phyloP scores from a whole-genome alignment of 106 monocot species.

The Phalaenopsis equestris region DNA sequence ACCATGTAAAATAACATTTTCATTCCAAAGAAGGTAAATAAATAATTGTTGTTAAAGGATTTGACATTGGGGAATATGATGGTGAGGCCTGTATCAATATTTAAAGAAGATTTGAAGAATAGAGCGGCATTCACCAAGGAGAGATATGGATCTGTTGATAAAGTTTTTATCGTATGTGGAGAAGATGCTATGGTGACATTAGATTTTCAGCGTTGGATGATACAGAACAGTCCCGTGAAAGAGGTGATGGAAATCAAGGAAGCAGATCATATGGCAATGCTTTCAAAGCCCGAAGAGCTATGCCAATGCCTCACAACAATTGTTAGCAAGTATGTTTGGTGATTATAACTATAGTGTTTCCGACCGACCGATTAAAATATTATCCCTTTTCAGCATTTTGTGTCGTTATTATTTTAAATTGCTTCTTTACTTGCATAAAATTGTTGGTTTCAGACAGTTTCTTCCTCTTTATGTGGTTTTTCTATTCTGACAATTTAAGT shows the following conservation, averaged over 20 bases:
- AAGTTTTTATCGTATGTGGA: conserved; percentile 27
- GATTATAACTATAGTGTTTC: too few species aligned
- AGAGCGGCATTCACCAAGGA: neutral
- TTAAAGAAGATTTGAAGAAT: neutral
- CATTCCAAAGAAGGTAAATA: too few species aligned
- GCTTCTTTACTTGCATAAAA: too few species aligned
- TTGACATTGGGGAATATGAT: neutral
- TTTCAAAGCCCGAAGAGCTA: conserved; percentile 39
- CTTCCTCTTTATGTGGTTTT: too few species aligned
- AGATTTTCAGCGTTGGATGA: conserved; percentile 38
- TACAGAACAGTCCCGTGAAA: conserved; percentile 11
- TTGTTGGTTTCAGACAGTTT: too few species aligned
- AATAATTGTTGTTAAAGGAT: neutral
- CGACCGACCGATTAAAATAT: too few species aligned
- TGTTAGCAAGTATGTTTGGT: too few species aligned
- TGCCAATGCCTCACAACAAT: neutral
- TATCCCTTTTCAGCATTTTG: too few species aligned
- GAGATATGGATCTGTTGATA: conserved; percentile 19
- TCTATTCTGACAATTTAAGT: too few species aligned
- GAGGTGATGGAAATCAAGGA: conserved; percentile 34
- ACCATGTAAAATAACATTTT: neutral
- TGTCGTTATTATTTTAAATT: too few species aligned
- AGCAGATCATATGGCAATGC: conserved; percentile 56
- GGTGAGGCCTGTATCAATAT: neutral
- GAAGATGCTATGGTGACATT: conserved; percentile 16